A percentile compares a stretch with the other conserved stretches of the same genome.
Conservation (phyloP, 495 filamentous ascomycete species). For the Immersiella caudata region DNA sequence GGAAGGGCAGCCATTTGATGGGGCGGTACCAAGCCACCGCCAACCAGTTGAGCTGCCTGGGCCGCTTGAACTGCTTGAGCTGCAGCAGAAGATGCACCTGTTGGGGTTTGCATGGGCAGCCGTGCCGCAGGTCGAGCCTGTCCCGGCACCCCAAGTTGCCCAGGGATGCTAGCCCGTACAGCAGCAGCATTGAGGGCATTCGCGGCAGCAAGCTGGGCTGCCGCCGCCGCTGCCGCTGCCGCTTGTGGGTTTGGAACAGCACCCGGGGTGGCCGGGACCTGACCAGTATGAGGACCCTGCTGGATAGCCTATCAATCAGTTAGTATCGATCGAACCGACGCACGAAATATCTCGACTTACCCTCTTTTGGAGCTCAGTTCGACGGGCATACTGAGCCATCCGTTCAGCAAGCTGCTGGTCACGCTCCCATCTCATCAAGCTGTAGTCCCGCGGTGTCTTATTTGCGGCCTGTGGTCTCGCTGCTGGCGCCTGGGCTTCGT, state of each 20-base stretch:
- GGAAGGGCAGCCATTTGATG: slow-evolving; percentile 71
- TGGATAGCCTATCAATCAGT: slow-evolving; percentile 32
- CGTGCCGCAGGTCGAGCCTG: slow-evolving; percentile 41
- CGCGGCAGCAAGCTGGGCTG: slow-evolving; percentile 43
- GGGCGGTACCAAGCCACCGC: slow-evolving; percentile 53
- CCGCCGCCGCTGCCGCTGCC: slow-evolving; percentile 25
- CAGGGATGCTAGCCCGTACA: slow-evolving; percentile 41
- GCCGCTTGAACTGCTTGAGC: slow-evolving; percentile 44
- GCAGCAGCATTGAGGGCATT: slow-evolving; percentile 41
- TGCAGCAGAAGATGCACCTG: slow-evolving; percentile 44
- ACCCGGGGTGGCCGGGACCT: slow-evolving; percentile 46
- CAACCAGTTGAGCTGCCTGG: slow-evolving; percentile 44
- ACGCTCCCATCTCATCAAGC: slow-evolving; percentile 80
- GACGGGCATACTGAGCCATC: slow-evolving; percentile 68
- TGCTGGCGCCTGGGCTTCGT: slow-evolving; percentile 51
- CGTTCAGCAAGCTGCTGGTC: slow-evolving; percentile 77
- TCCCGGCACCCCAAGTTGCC: slow-evolving; percentile 39
- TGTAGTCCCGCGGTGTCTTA: slow-evolving; percentile 85
- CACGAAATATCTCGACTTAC: slow-evolving; percentile 46
- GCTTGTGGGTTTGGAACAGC: slow-evolving; percentile 35
- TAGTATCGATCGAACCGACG: slow-evolving; percentile 15
- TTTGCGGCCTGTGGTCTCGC: slow-evolving; percentile 54
- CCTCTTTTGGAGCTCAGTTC: slow-evolving; percentile 57
- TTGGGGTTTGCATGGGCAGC: slow-evolving; percentile 46
- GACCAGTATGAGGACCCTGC: slow-evolving; percentile 43